These are phyloP conservation scores for Solanum sejunctum DNA, from an alignment of 257 asterid species.

Conservation along the genomic window DNA sequence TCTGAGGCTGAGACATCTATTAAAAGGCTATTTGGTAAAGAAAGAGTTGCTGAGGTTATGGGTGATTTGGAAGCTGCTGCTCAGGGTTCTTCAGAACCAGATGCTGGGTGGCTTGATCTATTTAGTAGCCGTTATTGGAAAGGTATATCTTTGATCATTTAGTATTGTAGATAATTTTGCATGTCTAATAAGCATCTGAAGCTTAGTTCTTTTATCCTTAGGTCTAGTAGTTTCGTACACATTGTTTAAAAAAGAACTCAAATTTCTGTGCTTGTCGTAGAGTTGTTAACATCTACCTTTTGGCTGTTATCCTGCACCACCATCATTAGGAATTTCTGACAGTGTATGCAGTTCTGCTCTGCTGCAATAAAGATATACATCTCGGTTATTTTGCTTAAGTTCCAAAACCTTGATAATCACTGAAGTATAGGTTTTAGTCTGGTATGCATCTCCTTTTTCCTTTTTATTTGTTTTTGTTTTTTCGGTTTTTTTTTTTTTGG, in stretches of 20 bases:
- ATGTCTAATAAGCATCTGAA: not conserved
- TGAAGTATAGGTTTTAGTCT: not conserved
- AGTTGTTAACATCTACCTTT: not conserved
- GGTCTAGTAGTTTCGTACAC: not conserved
- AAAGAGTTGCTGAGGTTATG: slow-evolving; percentile 84
- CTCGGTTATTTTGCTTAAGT: not conserved
- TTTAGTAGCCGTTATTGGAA: slow-evolving; percentile 79
- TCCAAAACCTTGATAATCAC: not conserved
- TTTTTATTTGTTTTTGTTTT: not conserved
- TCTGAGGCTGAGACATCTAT: slow-evolving; percentile 63
- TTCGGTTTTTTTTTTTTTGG: not conserved
- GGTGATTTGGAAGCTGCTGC: slow-evolving; percentile 59
- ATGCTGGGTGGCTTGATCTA: slow-evolving; percentile 96
- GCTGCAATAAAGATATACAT: not conserved
- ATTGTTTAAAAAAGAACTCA: not conserved
- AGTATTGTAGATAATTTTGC: not conserved
- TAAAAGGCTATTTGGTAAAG: slow-evolving; percentile 70
- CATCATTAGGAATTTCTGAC: not conserved
- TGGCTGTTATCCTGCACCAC: not conserved
- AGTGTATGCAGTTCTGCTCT: not conserved
- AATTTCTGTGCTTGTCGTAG: not conserved
- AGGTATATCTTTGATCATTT: slow-evolving; percentile 36
- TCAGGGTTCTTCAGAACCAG: slow-evolving; percentile 66
- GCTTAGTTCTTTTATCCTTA: not conserved
- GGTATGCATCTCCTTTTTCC: not conserved